Evolutionary conservation across 192 early-diverging fungal species (phyloP).

Genomic region (Chytriomyces sp.): DNA sequence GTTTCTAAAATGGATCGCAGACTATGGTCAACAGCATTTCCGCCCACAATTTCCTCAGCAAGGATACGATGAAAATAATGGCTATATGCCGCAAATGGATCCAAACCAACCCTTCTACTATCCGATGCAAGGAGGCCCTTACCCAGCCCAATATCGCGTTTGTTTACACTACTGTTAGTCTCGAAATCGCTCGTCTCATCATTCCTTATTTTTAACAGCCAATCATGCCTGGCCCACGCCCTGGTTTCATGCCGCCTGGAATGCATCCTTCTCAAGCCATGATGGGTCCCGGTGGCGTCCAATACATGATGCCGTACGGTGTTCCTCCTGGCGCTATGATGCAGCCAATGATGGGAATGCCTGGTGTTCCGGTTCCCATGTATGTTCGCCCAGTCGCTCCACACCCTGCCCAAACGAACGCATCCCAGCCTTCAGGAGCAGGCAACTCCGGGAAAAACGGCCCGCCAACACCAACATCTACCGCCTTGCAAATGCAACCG

Average conservation of each 20-base stretch:
- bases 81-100: slow-evolving; percentile 29
- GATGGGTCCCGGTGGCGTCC: slow-evolving; percentile 27
- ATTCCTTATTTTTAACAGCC: slow-evolving; percentile 8
- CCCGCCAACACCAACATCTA: slow-evolving; percentile 19
- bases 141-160: slow-evolving; percentile 26
- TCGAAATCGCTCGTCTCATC: too few relatives aligned
- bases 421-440: not conserved
- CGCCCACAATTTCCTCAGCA: slow-evolving; percentile 31
- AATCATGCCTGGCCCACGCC: slow-evolving; percentile 22
- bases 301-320: slow-evolving; percentile 35
- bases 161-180: not conserved
- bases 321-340: slow-evolving; percentile 26
- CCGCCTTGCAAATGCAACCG: slow-evolving; percentile 9
- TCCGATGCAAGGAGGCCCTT: slow-evolving; percentile 17
- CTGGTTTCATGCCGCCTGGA: slow-evolving; percentile 32
- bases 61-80: slow-evolving; percentile 23
- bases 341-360: slow-evolving; percentile 38
- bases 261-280: slow-evolving; percentile 31
- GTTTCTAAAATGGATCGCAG: not conserved
- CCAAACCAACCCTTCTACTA: slow-evolving; percentile 19
- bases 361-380: not conserved
- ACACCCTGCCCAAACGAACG: slow-evolving; percentile 1
- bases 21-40: slow-evolving; percentile 12
- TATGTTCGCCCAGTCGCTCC: slow-evolving; percentile 7
- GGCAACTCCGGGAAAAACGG: slow-evolving; percentile 12